Base-by-base conservation (phyloP, 495 filamentous ascomycete species). In the Tuber melanosporum region DNA sequence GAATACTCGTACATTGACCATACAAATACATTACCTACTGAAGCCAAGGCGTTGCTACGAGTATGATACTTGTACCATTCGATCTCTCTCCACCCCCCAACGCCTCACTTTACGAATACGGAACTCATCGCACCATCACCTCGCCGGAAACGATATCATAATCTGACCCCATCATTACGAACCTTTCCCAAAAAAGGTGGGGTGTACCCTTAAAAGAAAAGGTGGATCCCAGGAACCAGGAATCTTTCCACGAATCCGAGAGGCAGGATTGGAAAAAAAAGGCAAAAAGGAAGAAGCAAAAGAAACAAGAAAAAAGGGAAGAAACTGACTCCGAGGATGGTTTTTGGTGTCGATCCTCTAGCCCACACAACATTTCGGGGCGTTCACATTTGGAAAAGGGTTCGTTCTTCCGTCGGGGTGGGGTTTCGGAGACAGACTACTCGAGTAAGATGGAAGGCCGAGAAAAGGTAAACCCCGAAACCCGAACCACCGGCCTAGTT, bases 351-450 rank as follows among this genome's bases (percentile, higher is more conserved):
- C n/a, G 57, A 66, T 36, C 26, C 15, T 32, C 26, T 19, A n/a
- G 10, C 26, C 3, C 57, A n/a, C 47, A 52, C 57, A 32, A 66
- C 12, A 66, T 66, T 62, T 66, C 26, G 57, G 14, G 3, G 57
- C n/a, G 26, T 36, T 32, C 52, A 32, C 26, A 32, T 32, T 32
- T 66, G 26, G 57, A 66, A 80, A 80, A 80, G 79, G 73, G 77
- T 71, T 80, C 78, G 77, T 80, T 72, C 78, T 32, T 49, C 72
- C 47, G 52, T 79, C 49, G 72, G 73, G 47, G 70, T 77, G 70
- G 75, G 32, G 70, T 70, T 52, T 71, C 76, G 70, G 78, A 75
- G 71, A 49, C 52, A 47, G 57, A 80, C 78, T 22, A 62, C 52
- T 26, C 52, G n/a, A 62, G 52, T 62, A 73, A 78, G 73, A 78